Percentiles rank a stretch among this genome's conserved stretches.
Conservation (phyloP, 2,329 filamentous ascomycete species). For the Colletotrichum sp. region DNA sequence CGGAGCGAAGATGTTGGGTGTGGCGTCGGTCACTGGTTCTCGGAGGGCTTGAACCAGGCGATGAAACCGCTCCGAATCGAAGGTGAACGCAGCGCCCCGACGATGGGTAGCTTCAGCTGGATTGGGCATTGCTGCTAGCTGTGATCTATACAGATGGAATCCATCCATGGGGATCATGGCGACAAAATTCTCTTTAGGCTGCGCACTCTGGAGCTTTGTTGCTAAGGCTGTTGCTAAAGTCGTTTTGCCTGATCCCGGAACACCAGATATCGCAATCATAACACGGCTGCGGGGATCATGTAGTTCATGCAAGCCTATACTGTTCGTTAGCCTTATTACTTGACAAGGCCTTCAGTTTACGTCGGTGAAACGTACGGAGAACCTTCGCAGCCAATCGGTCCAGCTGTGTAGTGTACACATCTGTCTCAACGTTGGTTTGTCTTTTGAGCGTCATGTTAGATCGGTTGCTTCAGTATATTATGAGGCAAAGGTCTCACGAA, state of each 20-base stretch:
- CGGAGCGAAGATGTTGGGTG: accelerated
- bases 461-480: neutral
- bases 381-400: neutral
- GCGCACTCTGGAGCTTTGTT: neutral
- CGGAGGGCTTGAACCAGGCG: neutral
- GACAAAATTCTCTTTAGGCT: neutral
- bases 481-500: accelerated
- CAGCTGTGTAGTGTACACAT: neutral
- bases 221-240: neutral
- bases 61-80: neutral
- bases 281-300: neutral
- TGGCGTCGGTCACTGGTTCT: neutral
- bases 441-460: neutral
- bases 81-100: neutral
- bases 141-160: neutral
- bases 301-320: neutral
- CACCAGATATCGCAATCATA: neutral
- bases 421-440: neutral
- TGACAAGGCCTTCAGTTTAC: accelerated
- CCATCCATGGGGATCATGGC: neutral
- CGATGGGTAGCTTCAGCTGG: neutral
- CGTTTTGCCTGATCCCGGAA: neutral
- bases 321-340: neutral
- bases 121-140: neutral
- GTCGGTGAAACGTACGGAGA: neutral